Base-by-base conservation (phyloP, 768 basidiomycete species). In the Leccinum boreale region DNA sequence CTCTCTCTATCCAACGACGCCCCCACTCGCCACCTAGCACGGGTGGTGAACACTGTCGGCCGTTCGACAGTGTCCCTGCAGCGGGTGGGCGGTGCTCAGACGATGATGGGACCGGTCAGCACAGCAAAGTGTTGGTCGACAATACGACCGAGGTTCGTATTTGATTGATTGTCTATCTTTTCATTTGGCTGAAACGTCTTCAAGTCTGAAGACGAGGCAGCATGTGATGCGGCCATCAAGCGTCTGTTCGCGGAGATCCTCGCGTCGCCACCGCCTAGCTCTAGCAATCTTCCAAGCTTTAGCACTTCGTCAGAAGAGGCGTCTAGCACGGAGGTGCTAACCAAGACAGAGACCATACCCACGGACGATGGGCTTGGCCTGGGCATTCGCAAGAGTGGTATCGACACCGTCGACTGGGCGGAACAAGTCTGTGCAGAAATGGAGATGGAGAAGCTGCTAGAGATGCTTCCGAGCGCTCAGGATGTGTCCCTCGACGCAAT, bases 1-100 rank as follows among this genome's bases (percentile, higher is more conserved):
- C 67, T 71, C 63, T 73, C 70, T 63, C 73, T 65, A 71, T 68
- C 63, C 50, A 64, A 61, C 48, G 56, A 73, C 71, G 79, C 86
- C 71, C 75, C 89, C 86, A 89, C 92, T 94, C 85, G 92, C 92
- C 92, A 94, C 87, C 87, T 89, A 88, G 92, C 92, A 94, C 92
- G 92, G 92, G 88, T 94, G 92, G 92, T 83, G 92, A 86, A 81
- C 85, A 82, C 81, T 79, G 80, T 66, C 63, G 73, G 63, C 61
- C 64, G 70, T 75, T 69, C 80, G 67, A 75, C 81, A 80, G 80
- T 84, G 86, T 79, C 92, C 92, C 89, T 86, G 92, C 92, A 94
- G 92, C 92, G 91, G 92, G 91, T 90, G 89, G 86, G 77, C 76
- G 57, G 72, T 68, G 69, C 55, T 65, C 69, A 67, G 64, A 65